A percentile compares a stretch with the other conserved stretches of the same genome.
Conservation (phyloP, 1,139 yeast species). For the Hyphopichia buzzinii region DNA sequence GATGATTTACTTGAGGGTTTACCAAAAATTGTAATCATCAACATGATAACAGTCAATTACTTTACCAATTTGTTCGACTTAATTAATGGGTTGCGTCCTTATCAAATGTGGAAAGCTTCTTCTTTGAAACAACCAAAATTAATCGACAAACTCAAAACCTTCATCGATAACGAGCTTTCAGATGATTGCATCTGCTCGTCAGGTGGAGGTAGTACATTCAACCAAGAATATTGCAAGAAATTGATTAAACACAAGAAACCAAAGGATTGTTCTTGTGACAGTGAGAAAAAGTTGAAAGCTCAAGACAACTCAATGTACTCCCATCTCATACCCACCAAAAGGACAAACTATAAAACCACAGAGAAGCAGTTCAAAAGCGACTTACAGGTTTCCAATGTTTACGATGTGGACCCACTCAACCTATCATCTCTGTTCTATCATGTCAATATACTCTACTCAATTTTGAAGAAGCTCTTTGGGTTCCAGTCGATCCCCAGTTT, state of each 20-base stretch:
- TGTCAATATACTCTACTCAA: constrained; percentile 15
- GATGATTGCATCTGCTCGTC: background rate
- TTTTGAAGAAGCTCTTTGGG: constrained; percentile 14
- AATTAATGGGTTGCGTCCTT: constrained; percentile 32
- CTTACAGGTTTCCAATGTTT: constrained; percentile 22
- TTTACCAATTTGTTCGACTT: constrained; percentile 40
- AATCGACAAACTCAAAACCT: constrained; percentile 22
- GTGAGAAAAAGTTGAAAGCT: background rate
- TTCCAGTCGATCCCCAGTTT: constrained; percentile 1
- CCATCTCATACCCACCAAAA: constrained; percentile 20
- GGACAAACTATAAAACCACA: constrained; percentile 30
- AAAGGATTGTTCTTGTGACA: background rate
- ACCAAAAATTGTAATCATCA: constrained; percentile 38
- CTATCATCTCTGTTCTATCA: constrained; percentile 25
- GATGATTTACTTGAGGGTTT: constrained; percentile 4
- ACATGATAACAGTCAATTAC: constrained; percentile 41
- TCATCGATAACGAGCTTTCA: constrained; percentile 26
- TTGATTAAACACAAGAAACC: background rate
- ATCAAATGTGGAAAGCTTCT: constrained; percentile 42
- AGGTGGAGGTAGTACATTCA: constrained; percentile 4
- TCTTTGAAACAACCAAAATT: constrained; percentile 28
- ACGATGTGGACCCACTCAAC: constrained; percentile 33
- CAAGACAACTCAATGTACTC: constrained; percentile 17
- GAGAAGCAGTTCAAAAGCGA: constrained; percentile 35
- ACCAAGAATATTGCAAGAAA: constrained; percentile 5